Evolutionary conservation across 352 stramenopile species (phyloP).

Genomic region (Phytophthora pistaciae): DNA sequence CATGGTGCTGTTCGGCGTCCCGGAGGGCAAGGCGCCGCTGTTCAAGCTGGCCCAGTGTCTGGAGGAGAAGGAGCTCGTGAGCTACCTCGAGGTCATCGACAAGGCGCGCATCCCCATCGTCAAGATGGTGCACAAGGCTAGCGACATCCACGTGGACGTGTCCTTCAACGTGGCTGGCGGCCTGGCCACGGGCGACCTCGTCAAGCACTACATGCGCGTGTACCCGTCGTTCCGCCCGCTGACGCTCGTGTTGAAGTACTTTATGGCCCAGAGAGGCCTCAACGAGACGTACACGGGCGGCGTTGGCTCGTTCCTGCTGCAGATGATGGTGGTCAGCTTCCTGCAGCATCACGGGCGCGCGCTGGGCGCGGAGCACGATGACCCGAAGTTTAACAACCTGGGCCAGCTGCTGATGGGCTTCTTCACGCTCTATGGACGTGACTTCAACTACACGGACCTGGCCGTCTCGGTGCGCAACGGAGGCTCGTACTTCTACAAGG

Average conservation of each 20-base stretch:
- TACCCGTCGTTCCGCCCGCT: slow-evolving; percentile 94
- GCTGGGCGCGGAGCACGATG: slow-evolving; percentile 57
- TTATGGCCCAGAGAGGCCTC: slow-evolving; percentile 92
- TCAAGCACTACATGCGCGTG: slow-evolving; percentile 92
- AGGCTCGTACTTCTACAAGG: slow-evolving; percentile 94
- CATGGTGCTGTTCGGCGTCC: slow-evolving; percentile 90
- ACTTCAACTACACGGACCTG: slow-evolving; percentile 95
- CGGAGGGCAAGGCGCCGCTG: slow-evolving; percentile 61
- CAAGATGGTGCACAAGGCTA: slow-evolving; percentile 94
- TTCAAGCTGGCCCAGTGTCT: slow-evolving; percentile 66
- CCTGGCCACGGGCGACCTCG: slow-evolving; percentile 86
- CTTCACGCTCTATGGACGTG: slow-evolving; percentile 94
- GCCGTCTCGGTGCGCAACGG: slow-evolving; percentile 94
- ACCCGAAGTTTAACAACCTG: slow-evolving; percentile 90
- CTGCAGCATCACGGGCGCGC: slow-evolving; percentile 91
- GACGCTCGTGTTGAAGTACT: slow-evolving; percentile 96
- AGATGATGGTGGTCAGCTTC: slow-evolving; percentile 97
- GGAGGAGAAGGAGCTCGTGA: slow-evolving; percentile 77
- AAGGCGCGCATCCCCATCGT: slow-evolving; percentile 96
- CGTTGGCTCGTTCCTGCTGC: slow-evolving; percentile 94
- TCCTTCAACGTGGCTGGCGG: slow-evolving; percentile 92
- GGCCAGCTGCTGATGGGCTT: slow-evolving; percentile 95
- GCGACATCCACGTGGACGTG: slow-evolving; percentile 93
- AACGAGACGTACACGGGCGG: slow-evolving; percentile 97
- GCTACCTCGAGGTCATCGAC: slow-evolving; percentile 95